Percentiles rank a stretch among this genome's conserved stretches.
Evolutionary conservation across 495 filamentous ascomycete species (phyloP).

Genomic region (Daldinia childiae): DNA sequence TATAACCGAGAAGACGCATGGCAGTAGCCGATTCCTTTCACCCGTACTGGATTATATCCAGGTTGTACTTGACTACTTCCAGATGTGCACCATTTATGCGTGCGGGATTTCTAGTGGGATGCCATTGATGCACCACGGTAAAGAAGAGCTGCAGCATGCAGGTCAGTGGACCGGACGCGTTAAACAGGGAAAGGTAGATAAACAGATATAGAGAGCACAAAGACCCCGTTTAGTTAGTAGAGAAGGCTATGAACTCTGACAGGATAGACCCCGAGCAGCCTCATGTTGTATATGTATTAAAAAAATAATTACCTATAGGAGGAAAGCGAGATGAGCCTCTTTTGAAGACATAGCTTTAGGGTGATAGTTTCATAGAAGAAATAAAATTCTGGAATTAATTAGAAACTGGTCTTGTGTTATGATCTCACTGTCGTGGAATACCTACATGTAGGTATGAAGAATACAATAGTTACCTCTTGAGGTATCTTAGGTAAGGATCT

Average conservation of each 20-base stretch:
- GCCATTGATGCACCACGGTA: slow-evolving; percentile 16
- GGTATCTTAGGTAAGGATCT: not conserved
- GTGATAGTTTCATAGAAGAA: not conserved
- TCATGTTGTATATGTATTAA: slow-evolving; percentile 2
- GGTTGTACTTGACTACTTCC: slow-evolving; percentile 32
- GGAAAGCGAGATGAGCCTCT: not conserved
- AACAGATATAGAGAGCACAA: slow-evolving; percentile 31
- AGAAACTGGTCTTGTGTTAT: not conserved
- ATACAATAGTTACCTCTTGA: too few species aligned
- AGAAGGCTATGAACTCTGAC: slow-evolving; percentile 1
- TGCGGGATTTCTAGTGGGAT: slow-evolving; percentile 17
- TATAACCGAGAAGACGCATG: slow-evolving; percentile 22
- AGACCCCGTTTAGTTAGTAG: slow-evolving; percentile 9
- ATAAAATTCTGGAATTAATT: not conserved
- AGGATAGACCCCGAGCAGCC: slow-evolving; percentile 1
- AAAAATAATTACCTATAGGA: not conserved
- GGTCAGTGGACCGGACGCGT: slow-evolving; percentile 8
- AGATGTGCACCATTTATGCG: slow-evolving; percentile 29
- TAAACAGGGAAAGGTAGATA: slow-evolving; percentile 37
- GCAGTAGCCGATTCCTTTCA: slow-evolving; percentile 10
- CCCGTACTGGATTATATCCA: slow-evolving; percentile 24
- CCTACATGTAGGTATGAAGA: too few species aligned
- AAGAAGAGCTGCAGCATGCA: slow-evolving; percentile 7
- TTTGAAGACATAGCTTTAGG: not conserved
- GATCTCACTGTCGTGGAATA: not conserved